Percentiles rank a stretch among this genome's conserved stretches.
Evolutionary conservation across 257 asterid genomes (phyloP).

Genomic region (Euphrasia confusa): DNA sequence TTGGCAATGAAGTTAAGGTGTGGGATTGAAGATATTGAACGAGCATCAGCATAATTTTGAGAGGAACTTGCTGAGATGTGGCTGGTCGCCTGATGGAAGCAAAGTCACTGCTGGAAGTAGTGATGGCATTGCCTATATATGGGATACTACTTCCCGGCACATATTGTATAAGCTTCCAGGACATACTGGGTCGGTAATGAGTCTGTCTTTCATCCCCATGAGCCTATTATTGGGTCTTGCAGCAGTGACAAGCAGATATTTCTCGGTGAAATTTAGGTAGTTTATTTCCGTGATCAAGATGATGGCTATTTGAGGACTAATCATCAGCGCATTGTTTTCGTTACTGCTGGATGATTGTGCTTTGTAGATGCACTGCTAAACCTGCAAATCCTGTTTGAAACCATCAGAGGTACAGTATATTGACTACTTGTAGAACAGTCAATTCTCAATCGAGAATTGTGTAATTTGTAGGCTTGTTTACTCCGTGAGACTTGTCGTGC

Average conservation of each 20-base stretch:
- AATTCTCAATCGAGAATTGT: neutral
- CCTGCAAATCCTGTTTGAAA: conserved; percentile 17
- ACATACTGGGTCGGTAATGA: conserved; percentile 92
- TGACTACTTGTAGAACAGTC: neutral
- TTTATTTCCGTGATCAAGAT: conserved; percentile 1
- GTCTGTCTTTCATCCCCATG: conserved; percentile 78
- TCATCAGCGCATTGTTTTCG: neutral
- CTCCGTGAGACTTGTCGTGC: neutral
- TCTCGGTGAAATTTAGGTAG: conserved; percentile 74
- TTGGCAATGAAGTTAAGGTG: conserved; percentile 87
- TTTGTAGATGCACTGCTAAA: conserved; percentile 17
- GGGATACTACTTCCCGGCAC: conserved; percentile 93
- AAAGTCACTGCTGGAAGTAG: conserved; percentile 96
- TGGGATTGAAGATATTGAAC: conserved; percentile 96
- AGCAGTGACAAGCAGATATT: conserved; percentile 94
- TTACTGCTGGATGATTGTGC: conserved; percentile 13
- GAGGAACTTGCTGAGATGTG: conserved; percentile 86
- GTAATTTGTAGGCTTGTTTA: neutral
- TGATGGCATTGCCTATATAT: conserved; percentile 85
- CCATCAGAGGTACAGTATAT: neutral
- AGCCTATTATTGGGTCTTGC: conserved; percentile 87
- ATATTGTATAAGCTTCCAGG: conserved; percentile 94
- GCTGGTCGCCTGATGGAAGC: conserved; percentile 99
- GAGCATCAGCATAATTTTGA: conserved; percentile 98
- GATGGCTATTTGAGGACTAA: conserved; percentile 16